phyloP scores from a whole-genome alignment of 192 early-diverging fungal species.

The Coemansia furcata region DNA sequence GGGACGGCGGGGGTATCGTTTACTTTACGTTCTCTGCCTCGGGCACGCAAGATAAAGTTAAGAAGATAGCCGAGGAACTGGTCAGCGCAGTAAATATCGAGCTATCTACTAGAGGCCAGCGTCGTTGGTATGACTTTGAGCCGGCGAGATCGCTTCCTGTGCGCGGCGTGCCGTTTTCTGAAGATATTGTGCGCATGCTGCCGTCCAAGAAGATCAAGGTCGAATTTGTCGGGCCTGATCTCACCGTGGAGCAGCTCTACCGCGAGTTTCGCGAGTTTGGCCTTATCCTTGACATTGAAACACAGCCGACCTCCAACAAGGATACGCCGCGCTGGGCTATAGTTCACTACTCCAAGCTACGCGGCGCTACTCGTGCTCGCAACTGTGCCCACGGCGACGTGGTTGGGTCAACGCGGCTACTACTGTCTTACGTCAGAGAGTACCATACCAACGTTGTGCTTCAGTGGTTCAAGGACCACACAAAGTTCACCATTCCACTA shows the following conservation, averaged over 20 bases:
- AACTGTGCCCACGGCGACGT: conserved; percentile 88
- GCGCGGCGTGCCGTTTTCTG: conserved; percentile 66
- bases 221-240: conserved; percentile 74
- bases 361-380: conserved; percentile 85
- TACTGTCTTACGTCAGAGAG: conserved; percentile 60
- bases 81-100: conserved; percentile 43
- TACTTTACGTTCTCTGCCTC: conserved; percentile 34
- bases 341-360: conserved; percentile 73
- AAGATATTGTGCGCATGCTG: conserved; percentile 62
- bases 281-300: conserved; percentile 75
- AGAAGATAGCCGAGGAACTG: conserved; percentile 14
- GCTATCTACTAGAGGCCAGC: conserved; percentile 54
- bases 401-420: conserved; percentile 64
- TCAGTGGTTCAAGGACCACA: conserved; percentile 72
- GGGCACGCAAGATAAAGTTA: conserved; percentile 9
- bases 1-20: conserved; percentile 49
- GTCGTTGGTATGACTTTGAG: conserved; percentile 68
- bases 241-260: conserved; percentile 68
- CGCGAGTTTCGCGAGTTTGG: conserved; percentile 76
- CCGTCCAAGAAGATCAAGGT: conserved; percentile 58
- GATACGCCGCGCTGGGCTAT: conserved; percentile 77
- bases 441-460: conserved; percentile 58
- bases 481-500: conserved; percentile 72
- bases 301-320: conserved; percentile 62
- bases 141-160: conserved; percentile 65